Percentiles rank a stretch among this genome's conserved stretches.
These are phyloP conservation scores for Penicillium griseofulvum DNA, from an alignment of 2,329 filamentous ascomycete genomes.

Conservation along the genomic window DNA sequence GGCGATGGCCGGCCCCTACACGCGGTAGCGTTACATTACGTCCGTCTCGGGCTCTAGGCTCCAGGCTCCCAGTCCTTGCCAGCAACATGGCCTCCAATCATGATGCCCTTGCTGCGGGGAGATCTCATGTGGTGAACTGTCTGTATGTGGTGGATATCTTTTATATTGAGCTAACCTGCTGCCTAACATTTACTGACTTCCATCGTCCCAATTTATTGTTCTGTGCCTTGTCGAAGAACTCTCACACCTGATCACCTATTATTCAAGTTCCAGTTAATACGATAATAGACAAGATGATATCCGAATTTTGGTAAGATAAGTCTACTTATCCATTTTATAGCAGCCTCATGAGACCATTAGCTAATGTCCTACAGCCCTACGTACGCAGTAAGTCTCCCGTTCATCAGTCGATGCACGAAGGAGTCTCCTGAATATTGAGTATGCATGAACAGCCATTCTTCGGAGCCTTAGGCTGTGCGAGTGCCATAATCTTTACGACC, in stretches of 20 bases:
- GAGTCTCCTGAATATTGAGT: neutral
- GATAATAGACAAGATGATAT: neutral
- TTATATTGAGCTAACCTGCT: neutral
- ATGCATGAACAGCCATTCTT: slow-evolving; percentile 69
- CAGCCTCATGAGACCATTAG: neutral
- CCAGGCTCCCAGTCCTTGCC: neutral
- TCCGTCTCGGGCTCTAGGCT: neutral
- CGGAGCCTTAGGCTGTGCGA: slow-evolving; percentile 93
- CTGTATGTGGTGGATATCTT: neutral
- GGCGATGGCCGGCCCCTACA: neutral
- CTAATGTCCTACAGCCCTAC: neutral
- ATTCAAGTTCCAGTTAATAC: neutral
- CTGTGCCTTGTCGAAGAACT: neutral
- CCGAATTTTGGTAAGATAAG: neutral
- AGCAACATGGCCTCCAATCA: neutral
- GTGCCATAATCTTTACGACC: slow-evolving; percentile 93
- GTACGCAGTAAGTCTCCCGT: neutral
- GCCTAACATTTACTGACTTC: neutral
- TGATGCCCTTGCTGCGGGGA: neutral
- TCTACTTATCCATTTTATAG: neutral
- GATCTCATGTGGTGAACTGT: neutral
- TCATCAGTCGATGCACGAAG: neutral
- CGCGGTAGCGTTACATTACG: neutral
- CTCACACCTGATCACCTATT: neutral
- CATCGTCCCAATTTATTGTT: neutral